These are phyloP conservation scores for Penicillium frequentans DNA, from an alignment of 2,329 filamentous ascomycete genomes.

Conservation along the genomic window DNA sequence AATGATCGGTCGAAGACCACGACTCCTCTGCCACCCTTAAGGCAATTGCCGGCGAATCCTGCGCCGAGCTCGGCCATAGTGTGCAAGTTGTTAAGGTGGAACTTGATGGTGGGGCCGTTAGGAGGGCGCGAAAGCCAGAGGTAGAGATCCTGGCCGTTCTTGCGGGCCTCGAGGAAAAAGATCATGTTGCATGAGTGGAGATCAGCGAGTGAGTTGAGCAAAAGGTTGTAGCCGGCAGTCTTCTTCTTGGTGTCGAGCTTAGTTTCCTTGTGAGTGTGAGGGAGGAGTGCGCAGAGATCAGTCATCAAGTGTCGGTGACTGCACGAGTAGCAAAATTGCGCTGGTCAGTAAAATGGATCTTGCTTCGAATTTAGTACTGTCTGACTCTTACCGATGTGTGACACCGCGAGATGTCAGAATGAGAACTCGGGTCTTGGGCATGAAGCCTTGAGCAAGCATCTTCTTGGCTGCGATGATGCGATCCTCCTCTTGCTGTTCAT, in stretches of 20 bases:
- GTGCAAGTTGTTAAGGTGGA: constrained; percentile 64
- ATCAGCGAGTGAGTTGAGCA: constrained; percentile 72
- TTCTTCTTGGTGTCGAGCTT: constrained; percentile 95
- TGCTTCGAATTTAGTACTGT: background rate
- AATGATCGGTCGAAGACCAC: constrained; percentile 90
- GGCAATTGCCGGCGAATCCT: constrained; percentile 86
- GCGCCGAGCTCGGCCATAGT: constrained; percentile 91
- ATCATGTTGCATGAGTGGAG: constrained; percentile 94
- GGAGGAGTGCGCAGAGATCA: constrained; percentile 83
- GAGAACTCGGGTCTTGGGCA: constrained; percentile 65
- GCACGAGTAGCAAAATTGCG: constrained; percentile 16
- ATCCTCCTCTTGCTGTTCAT: constrained; percentile 28
- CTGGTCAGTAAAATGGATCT: constrained; percentile 6
- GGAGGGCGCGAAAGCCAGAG: constrained; percentile 90
- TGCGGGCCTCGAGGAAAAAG: constrained; percentile 92
- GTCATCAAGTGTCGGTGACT: constrained; percentile 93
- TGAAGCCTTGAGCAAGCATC: constrained; percentile 34
- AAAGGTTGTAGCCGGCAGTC: constrained; percentile 60
- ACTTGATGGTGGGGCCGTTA: constrained; percentile 71
- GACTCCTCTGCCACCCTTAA: constrained; percentile 88
- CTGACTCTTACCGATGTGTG: constrained; percentile 69
- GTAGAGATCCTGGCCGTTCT: constrained; percentile 85
- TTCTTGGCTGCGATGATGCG: constrained; percentile 30
- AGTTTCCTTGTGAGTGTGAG: constrained; percentile 89
- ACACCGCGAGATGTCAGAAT: constrained; percentile 92